Evolutionary conservation across 371 early-diverging fungal species (phyloP).

Genomic region (Batkoa obscura): DNA sequence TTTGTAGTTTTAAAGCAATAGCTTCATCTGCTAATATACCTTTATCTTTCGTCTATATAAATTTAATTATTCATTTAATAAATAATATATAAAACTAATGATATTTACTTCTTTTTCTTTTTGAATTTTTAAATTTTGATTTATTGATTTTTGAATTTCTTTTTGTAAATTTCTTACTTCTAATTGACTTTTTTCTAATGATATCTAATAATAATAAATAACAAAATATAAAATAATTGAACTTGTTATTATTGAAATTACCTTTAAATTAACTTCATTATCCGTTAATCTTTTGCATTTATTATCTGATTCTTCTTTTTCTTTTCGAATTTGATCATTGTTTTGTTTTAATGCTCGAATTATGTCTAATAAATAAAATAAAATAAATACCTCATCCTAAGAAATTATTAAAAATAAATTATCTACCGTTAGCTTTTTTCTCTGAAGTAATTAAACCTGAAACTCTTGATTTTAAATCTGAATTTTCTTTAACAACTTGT

Average conservation of each 20-base stretch:
- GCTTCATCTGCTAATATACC: background rate
- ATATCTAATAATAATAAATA: background rate
- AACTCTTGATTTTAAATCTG: slow-evolving; percentile 25
- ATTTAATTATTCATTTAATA: background rate
- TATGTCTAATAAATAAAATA: slow-evolving; percentile 9
- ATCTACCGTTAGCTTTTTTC: slow-evolving; percentile 12
- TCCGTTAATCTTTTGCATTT: background rate
- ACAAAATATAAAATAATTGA: background rate
- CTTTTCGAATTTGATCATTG: slow-evolving; percentile 5
- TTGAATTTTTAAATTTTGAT: background rate
- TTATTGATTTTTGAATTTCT: background rate
- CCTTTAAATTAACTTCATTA: background rate
- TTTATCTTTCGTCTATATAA: background rate
- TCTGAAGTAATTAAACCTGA: slow-evolving; percentile 25
- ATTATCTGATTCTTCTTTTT: background rate
- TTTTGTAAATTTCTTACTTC: background rate
- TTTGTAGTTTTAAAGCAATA: background rate
- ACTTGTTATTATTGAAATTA: background rate
- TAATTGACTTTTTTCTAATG: background rate
- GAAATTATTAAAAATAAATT: no score
- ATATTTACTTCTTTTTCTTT: background rate
- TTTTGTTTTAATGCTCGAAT: slow-evolving; percentile 8
- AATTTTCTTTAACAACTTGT: slow-evolving; percentile 28
- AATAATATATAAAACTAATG: background rate
- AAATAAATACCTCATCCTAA: background rate